Percentiles rank a stretch among this genome's conserved stretches.
phyloP scores from a whole-genome alignment of 2,329 filamentous ascomycete genomes.

The Aspergillus felis region DNA sequence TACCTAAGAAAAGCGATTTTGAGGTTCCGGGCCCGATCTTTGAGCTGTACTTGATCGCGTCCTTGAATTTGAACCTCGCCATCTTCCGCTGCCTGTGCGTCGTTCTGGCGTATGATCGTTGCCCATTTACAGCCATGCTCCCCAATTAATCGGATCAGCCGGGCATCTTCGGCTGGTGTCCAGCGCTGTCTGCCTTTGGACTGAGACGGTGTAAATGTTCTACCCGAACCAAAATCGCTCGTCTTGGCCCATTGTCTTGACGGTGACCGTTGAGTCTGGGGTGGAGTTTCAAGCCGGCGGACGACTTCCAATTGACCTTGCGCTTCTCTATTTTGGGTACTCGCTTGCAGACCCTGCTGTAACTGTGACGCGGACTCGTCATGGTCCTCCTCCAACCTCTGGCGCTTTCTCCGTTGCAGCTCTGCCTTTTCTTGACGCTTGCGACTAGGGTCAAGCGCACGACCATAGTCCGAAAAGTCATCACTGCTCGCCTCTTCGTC shows the following conservation, averaged over 20 bases:
- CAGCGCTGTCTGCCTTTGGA: slow-evolving; percentile 23
- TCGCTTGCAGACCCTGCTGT: slow-evolving; percentile 1
- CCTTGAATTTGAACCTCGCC: slow-evolving; percentile 29
- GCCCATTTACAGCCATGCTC: slow-evolving; percentile 46
- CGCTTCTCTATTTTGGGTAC: neutral
- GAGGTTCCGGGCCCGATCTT: slow-evolving; percentile 54
- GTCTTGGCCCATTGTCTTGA: neutral
- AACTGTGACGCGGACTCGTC: slow-evolving; percentile 6
- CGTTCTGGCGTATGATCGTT: slow-evolving; percentile 38
- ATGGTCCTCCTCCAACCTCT: neutral
- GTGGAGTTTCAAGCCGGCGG: neutral
- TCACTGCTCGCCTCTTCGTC: slow-evolving; percentile 32
- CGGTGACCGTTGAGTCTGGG: neutral
- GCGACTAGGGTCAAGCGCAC: slow-evolving; percentile 27
- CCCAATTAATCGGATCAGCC: slow-evolving; percentile 49
- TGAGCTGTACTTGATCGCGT: slow-evolving; percentile 52
- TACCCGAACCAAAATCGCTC: neutral
- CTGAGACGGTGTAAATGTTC: neutral
- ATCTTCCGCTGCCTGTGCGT: slow-evolving; percentile 21
- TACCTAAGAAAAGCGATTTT: slow-evolving; percentile 43
- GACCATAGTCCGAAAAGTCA: slow-evolving; percentile 42
- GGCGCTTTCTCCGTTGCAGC: slow-evolving; percentile 7
- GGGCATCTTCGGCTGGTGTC: slow-evolving; percentile 37
- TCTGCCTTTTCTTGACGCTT: slow-evolving; percentile 33
- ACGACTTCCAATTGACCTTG: neutral